phyloP scores from a whole-genome alignment of 2,329 filamentous ascomycete species.

The Fusarium keratoplasticum region DNA sequence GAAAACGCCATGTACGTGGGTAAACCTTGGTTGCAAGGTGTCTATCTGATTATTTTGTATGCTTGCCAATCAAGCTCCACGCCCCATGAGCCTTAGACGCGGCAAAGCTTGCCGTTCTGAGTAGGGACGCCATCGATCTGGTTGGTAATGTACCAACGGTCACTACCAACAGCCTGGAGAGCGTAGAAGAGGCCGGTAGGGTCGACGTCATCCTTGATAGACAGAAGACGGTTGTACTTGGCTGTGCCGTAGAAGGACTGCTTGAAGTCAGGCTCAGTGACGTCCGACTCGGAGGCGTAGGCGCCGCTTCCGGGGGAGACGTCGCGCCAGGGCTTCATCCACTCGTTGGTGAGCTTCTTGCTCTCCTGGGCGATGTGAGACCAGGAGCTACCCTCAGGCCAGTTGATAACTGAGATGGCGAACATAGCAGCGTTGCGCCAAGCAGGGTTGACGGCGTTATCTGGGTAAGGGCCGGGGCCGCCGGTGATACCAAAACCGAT shows the following conservation, averaged over 20 bases:
- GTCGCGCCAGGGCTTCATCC: conserved; percentile 45
- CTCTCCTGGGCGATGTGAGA: conserved; percentile 24
- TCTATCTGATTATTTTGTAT: not conserved
- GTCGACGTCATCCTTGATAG: conserved; percentile 35
- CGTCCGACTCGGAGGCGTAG: conserved; percentile 37
- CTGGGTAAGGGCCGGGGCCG: conserved; percentile 46
- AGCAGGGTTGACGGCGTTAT: conserved; percentile 60
- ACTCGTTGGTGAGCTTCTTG: conserved; percentile 34
- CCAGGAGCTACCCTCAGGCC: conserved; percentile 36
- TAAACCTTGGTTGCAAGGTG: not conserved
- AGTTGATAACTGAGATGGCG: conserved; percentile 51
- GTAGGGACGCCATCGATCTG: conserved; percentile 38
- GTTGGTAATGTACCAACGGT: conserved; percentile 34
- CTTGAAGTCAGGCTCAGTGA: conserved; percentile 38
- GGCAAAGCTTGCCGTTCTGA: conserved; percentile 39
- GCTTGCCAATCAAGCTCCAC: not conserved
- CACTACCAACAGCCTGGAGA: conserved; percentile 33
- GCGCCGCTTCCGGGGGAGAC: conserved; percentile 31
- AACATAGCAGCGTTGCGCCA: conserved; percentile 58
- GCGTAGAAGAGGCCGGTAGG: conserved; percentile 38
- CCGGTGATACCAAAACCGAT: conserved; percentile 54
- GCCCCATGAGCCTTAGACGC: not conserved
- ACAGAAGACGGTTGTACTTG: conserved; percentile 34
- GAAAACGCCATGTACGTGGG: not conserved
- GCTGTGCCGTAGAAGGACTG: conserved; percentile 34